Base-by-base conservation (phyloP, 2,329 filamentous ascomycete genomes). In the Neurospora sp. region DNA sequence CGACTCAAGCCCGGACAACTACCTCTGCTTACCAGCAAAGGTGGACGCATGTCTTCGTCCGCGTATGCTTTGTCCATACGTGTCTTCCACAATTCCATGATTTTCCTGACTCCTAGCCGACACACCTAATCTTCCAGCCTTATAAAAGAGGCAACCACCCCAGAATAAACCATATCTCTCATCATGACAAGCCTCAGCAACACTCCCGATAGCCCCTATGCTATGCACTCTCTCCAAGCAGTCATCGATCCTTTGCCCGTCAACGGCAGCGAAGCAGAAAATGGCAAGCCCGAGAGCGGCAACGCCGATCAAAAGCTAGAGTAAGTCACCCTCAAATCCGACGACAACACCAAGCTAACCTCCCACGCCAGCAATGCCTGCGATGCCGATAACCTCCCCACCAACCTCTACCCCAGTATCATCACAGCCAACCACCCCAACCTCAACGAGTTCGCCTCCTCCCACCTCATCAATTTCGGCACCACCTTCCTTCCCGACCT, bases 391-490 rank as follows among this genome's bases (percentile, higher is more conserved):
- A 62, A 36, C 23, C 52, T 62, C 7, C 38, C 36, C 28, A 67
- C 17, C 13, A 52, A 33, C 23, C 66, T 70, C 15, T 70, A 70
- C 33, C 69, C 69, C 38, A 3, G 4, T 1, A 62, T 62, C 52
- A 62, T 15, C 28, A 17, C 69, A 2, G 2, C 43, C 9, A 68
- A 42, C 15, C 66, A 70, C 3, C 11, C 28, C 17, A 43, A 68
- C 28, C 46, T 70, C 15, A 2, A 38, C 39, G 0, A 28, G 1
- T 39, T 66, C 2, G 36, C 69, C 2, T 38, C 69, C 11, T 40
- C 39, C 10, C 42, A 71, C 23, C 70, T 71, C 38, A 23, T 69
- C 62, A 71, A 69, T 33, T 71, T 42, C 5, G 68, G 70, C 67
- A 69, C 70, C 40, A 69, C 43, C 2, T 71, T 71, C 66, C 19